Percentiles rank a stretch among this genome's conserved stretches.
phyloP scores from a whole-genome alignment of 768 basidiomycete genomes.

The Lyophyllum atratum region DNA sequence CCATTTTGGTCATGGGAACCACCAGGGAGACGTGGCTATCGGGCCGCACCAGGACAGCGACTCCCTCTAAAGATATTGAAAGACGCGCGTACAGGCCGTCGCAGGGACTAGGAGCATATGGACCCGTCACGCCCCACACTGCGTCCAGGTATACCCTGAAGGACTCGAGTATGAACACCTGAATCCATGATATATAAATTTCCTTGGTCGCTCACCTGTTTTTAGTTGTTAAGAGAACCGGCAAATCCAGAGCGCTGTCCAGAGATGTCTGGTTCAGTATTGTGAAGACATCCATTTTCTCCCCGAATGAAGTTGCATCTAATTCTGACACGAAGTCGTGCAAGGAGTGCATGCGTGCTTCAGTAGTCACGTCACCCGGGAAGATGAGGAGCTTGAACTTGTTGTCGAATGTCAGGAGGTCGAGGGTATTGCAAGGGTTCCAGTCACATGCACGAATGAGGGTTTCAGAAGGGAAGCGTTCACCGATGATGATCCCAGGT shows the following conservation, averaged over 20 bases:
- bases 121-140: background rate
- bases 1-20: background rate
- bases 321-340: background rate
- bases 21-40: slow-evolving; percentile 3
- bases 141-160: background rate
- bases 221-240: background rate
- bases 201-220: background rate
- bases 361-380: background rate
- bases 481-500: background rate
- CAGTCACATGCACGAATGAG: background rate
- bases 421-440: background rate
- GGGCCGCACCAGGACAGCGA: slow-evolving; percentile 1
- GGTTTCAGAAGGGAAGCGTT: background rate
- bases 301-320: background rate
- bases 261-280: background rate
- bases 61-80: background rate
- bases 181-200: background rate
- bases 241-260: background rate
- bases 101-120: background rate
- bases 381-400: slow-evolving; percentile 1
- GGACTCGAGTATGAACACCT: background rate
- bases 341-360: background rate
- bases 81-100: background rate
- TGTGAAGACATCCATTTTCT: background rate
- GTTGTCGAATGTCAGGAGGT: background rate